These are phyloP conservation scores for Ceratobasidium papillatum DNA, from an alignment of 1,284 basidiomycete species.

Conservation along the genomic window DNA sequence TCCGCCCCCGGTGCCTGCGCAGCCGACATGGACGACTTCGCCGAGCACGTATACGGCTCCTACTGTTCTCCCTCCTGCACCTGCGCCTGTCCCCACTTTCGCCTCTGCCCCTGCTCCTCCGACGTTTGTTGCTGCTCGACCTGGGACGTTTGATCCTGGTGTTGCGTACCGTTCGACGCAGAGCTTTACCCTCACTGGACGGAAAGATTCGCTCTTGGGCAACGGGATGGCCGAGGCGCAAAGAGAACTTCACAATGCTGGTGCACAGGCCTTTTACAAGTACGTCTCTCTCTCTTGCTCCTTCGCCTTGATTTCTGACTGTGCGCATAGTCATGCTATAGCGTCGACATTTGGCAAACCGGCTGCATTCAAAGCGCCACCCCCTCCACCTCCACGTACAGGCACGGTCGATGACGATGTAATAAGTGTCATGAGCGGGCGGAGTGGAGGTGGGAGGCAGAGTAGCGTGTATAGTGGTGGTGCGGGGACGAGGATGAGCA, in stretches of 20 bases:
- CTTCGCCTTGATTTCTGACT: neutral
- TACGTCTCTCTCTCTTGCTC: conserved; percentile 9
- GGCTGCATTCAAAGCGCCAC: conserved; percentile 5
- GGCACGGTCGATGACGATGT: conserved; percentile 1
- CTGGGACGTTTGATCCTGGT: conserved; percentile 1
- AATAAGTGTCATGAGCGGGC: conserved; percentile 3
- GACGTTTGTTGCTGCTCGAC: neutral
- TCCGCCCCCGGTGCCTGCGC: too few species aligned
- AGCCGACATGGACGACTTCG: neutral
- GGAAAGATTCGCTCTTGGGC: conserved; percentile 17
- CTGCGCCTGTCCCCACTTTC: conserved; percentile 6
- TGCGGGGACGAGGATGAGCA: conserved; percentile 3
- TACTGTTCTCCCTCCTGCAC: neutral
- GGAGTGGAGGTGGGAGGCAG: conserved; percentile 10
- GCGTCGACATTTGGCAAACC: neutral
- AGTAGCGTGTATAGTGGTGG: conserved; percentile 1
- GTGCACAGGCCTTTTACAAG: conserved; percentile 42
- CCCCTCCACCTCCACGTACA: conserved; percentile 8
- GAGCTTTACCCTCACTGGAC: conserved; percentile 6
- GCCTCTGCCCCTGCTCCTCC: conserved; percentile 3
- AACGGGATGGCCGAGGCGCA: conserved; percentile 1
- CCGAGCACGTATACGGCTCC: conserved; percentile 8
- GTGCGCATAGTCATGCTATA: neutral
- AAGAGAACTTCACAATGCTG: conserved; percentile 4
- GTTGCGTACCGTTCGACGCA: conserved; percentile 15